Conservation (phyloP, 2,329 filamentous ascomycete species). For the Triangularia verruculosa region DNA sequence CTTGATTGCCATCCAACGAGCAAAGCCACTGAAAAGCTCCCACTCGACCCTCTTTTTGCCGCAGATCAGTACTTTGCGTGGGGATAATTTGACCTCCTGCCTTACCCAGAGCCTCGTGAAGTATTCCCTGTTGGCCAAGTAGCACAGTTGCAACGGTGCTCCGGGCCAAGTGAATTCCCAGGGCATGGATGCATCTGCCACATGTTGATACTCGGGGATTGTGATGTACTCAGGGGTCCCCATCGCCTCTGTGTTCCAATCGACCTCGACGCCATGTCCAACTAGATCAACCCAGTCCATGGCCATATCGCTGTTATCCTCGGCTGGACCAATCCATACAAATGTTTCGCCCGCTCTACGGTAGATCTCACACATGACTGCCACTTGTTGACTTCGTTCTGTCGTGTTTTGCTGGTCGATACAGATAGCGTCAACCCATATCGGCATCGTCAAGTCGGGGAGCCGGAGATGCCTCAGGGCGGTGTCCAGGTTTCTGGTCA, state of each 20-base stretch:
- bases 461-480: background rate
- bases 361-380: background rate
- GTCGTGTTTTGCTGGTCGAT: background rate
- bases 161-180: background rate
- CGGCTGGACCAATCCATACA: background rate
- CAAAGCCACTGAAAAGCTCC: background rate
- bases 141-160: background rate
- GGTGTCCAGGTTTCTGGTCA: background rate
- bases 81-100: background rate
- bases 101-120: background rate
- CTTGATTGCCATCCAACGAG: background rate
- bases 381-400: background rate
- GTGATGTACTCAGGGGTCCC: background rate
- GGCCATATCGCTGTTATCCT: background rate
- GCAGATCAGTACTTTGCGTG: background rate
- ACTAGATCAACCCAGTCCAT: background rate
- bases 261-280: background rate
- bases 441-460: background rate
- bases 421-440: background rate
- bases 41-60: background rate
- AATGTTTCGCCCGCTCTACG: background rate
- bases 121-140: background rate
- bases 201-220: background rate
- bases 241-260: background rate
- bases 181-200: background rate